phyloP scores from a whole-genome alignment of 768 basidiomycete genomes.

The Mycena albidolilacea region DNA sequence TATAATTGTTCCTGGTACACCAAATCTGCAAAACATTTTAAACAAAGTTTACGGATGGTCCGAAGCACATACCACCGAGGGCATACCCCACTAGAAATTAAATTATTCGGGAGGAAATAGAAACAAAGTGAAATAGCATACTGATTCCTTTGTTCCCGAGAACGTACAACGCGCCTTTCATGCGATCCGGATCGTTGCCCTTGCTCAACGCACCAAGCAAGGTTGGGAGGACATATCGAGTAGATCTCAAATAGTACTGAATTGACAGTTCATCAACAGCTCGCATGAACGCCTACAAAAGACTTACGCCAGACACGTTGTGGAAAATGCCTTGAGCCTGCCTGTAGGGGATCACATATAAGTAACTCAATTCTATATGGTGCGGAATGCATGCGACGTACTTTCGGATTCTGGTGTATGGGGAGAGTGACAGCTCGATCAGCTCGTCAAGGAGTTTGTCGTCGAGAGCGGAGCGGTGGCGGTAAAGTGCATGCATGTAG shows the following conservation, averaged over 20 bases:
- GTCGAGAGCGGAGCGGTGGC: constrained; percentile 81
- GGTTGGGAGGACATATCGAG: constrained; percentile 72
- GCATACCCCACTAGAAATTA: constrained; percentile 71
- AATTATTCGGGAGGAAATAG: constrained; percentile 20
- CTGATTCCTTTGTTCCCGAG: constrained; percentile 81
- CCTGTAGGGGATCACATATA: constrained; percentile 52
- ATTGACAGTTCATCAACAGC: constrained; percentile 10
- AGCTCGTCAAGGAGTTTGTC: constrained; percentile 78
- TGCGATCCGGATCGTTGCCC: constrained; percentile 90
- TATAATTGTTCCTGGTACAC: constrained; percentile 71
- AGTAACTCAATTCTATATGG: neutral
- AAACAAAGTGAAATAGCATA: constrained; percentile 47
- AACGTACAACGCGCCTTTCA: constrained; percentile 94
- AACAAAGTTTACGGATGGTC: constrained; percentile 23
- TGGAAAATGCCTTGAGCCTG: constrained; percentile 79
- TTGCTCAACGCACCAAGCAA: constrained; percentile 75
- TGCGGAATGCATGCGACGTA: constrained; percentile 47
- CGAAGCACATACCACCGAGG: constrained; percentile 66
- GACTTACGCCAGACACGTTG: constrained; percentile 74
- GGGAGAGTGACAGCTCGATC: constrained; percentile 82
- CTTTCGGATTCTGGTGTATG: constrained; percentile 85
- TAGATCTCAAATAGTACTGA: constrained; percentile 82
- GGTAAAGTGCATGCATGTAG: constrained; percentile 84
- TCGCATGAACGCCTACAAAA: constrained; percentile 7
- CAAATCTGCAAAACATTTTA: constrained; percentile 60